A percentile compares a stretch with the other conserved stretches of the same genome.
Evolutionary conservation across 495 filamentous ascomycete genomes (phyloP).

Genomic region (Podospora didyma): DNA sequence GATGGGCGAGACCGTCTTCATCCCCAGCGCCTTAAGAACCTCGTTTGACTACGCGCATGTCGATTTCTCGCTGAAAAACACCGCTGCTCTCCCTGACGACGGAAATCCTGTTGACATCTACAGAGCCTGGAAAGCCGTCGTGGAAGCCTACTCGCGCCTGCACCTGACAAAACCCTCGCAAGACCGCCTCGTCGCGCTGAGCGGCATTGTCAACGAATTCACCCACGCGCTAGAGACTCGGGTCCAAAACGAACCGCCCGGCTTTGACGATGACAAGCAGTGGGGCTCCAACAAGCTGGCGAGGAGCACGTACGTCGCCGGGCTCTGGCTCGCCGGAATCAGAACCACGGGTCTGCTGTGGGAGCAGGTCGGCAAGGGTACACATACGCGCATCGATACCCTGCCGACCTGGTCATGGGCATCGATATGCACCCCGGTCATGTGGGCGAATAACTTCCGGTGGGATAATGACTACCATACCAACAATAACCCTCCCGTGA

Average conservation of each 20-base stretch:
- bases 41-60: neutral
- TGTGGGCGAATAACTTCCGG: neutral
- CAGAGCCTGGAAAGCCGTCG: neutral
- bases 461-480: neutral
- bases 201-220: constrained; percentile 12
- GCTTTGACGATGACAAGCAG: neutral
- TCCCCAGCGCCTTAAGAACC: too few species aligned
- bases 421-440: constrained; percentile 6
- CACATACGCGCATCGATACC: neutral
- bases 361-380: neutral
- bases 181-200: constrained; percentile 11
- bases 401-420: constrained; percentile 16
- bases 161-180: neutral
- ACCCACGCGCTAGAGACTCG: neutral
- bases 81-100: neutral
- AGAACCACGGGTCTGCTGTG: neutral
- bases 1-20: neutral
- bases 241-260: neutral
- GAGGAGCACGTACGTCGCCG: neutral
- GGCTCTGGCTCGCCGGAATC: constrained; percentile 3
- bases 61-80: neutral
- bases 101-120: neutral
- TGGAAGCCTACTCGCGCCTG: constrained; percentile 8
- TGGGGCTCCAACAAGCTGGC: neutral
- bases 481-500: neutral